Evolutionary conservation across 163 green algal species (phyloP), one percentile per base, ranked within the genome.

Genomic region (Scenedesmus sp.): DNA sequence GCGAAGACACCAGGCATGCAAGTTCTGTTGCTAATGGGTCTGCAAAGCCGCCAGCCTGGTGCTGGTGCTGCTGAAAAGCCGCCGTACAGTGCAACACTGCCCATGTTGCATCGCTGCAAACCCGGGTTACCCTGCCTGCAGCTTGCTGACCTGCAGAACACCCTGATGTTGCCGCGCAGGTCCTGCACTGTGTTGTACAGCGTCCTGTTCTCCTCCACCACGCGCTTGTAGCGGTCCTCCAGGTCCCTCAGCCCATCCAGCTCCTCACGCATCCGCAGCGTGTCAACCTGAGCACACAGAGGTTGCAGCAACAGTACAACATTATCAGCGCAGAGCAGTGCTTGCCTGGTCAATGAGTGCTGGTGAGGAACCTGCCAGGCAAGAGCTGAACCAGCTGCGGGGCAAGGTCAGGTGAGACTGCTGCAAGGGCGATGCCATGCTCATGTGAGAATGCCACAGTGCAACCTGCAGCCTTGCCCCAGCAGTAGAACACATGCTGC

Each of bases 111-210:
- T 3, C 16, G 16, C 3, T 3, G 13, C 8, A 4, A 76, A 34
- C 16, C 66, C 13, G 20, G 4, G 20, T 79, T 23, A 52, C 20
- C 4, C 70, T 79, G 70, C 70, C 16, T 76, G 66, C 15, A 18
- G 66, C 66, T 73, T 73, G 62, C 62, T 73, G 62, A 73, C 34
- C 77, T 95, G 95, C 97, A 99, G 94, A 98, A 99, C 0, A 99
- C 97, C 26, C 97, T 95, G 94, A 99, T 99, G 92, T 95, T 97
- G 86, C 97, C 98, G 60, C 96, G 96, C 13, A 99, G 93, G 93
- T 99, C 98, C 94, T 99, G 96, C 73, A 99, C 94, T 81, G 95
- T 93, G 93, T 98, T 98, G 93, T 98, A 98, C 87, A 98, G 94
- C 73, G 92, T 88, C 13, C 92, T 87, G 94, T 98, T 98, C 90